Evolutionary conservation across 306 rosid genomes (phyloP).

Genomic region (Glycine latifolia): DNA sequence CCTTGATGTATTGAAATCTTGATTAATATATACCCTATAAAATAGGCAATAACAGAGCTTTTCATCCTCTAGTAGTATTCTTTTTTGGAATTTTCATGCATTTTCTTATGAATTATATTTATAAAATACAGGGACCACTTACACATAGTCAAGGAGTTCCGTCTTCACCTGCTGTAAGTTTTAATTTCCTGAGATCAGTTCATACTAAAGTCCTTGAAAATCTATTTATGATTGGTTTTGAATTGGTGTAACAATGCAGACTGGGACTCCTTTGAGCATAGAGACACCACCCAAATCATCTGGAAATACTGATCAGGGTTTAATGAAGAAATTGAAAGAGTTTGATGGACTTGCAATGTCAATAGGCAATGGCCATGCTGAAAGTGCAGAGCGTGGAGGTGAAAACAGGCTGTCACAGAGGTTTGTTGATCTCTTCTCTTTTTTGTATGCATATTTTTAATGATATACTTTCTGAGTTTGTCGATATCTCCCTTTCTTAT

Average conservation of each 20-base stretch:
- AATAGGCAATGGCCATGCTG: conserved; percentile 76
- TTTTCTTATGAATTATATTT: conserved; percentile 32
- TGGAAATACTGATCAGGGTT: conserved; percentile 74
- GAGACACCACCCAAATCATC: conserved; percentile 77
- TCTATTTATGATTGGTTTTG: conserved; percentile 34
- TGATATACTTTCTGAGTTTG: not conserved
- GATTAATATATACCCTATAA: conserved; percentile 12
- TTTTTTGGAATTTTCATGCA: not conserved
- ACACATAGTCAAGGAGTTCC: conserved; percentile 77
- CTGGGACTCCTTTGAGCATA: conserved; percentile 60
- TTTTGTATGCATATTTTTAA: conserved; percentile 4
- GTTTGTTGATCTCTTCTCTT: conserved; percentile 51
- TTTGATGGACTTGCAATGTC: conserved; percentile 95
- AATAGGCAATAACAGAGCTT: conserved; percentile 8
- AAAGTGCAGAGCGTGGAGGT: conserved; percentile 64
- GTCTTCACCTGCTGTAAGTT: conserved; percentile 78
- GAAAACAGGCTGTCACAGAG: conserved; percentile 71
- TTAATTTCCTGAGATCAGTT: conserved; percentile 29
- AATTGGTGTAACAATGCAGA: conserved; percentile 60
- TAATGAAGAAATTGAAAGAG: conserved; percentile 80
- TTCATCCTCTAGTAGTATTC: conserved; percentile 12
- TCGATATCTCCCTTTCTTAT: not conserved
- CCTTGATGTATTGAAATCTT: conserved; percentile 13
- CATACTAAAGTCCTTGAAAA: conserved; percentile 1
- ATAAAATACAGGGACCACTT: conserved; percentile 63